Evolutionary conservation across 495 filamentous ascomycete species (phyloP).

Genomic region (Trypethelium eluteriae): DNA sequence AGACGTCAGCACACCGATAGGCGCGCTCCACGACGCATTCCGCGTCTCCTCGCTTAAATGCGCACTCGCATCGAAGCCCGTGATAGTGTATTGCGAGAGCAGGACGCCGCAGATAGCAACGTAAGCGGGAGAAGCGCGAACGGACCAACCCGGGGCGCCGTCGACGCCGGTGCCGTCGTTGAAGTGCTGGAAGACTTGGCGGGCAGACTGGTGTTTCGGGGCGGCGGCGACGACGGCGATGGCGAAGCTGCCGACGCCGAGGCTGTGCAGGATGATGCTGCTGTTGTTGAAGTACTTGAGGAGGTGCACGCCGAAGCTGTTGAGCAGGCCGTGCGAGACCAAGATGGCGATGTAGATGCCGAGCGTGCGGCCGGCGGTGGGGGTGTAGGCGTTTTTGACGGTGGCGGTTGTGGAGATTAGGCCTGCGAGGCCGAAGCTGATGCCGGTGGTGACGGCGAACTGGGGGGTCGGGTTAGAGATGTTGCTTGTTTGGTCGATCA

Average conservation of each 20-base stretch:
- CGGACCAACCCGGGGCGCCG: conserved; percentile 44
- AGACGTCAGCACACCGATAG: conserved; percentile 53
- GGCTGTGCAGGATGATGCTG: conserved; percentile 53
- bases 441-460: conserved; percentile 58
- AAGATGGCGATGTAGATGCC: conserved; percentile 59
- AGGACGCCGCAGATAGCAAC: conserved; percentile 49
- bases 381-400: conserved; percentile 45
- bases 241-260: conserved; percentile 49
- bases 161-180: conserved; percentile 45
- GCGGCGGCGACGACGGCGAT: conserved; percentile 56
- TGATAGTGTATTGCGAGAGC: conserved; percentile 49
- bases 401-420: conserved; percentile 53
- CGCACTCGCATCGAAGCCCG: conserved; percentile 51
- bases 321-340: conserved; percentile 48
- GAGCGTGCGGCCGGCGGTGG: conserved; percentile 48
- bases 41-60: conserved; percentile 55
- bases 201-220: conserved; percentile 51
- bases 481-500: background rate
- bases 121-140: conserved; percentile 48
- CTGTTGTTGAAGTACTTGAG: conserved; percentile 55
- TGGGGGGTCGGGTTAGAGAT: background rate
- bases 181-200: conserved; percentile 54
- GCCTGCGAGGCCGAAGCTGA: conserved; percentile 56
- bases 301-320: conserved; percentile 52
- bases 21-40: conserved; percentile 53